These are phyloP conservation scores for Curvularia verruculosa DNA, from an alignment of 2,329 filamentous ascomycete species.

Conservation along the genomic window DNA sequence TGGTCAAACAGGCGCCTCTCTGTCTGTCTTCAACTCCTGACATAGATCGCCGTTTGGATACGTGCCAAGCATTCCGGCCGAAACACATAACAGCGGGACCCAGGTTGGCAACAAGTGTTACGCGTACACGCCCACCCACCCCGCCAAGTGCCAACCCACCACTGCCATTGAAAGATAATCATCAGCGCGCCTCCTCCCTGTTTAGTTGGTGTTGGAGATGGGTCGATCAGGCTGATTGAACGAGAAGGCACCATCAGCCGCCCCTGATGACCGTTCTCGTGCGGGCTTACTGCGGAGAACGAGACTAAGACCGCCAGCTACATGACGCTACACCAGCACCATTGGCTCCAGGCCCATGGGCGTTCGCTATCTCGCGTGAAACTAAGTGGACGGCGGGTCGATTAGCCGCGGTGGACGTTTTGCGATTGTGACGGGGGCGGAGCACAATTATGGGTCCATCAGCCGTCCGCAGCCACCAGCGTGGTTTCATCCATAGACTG, in stretches of 20 bases:
- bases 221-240: not conserved
- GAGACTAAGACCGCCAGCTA: not conserved
- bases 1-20: constrained; percentile 4
- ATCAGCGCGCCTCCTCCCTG: not conserved
- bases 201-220: constrained; percentile 5
- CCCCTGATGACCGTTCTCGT: not conserved
- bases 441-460: not conserved
- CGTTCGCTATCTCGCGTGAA: not conserved
- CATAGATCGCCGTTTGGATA: constrained; percentile 7
- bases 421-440: not conserved
- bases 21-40: constrained; percentile 2
- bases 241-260: not conserved
- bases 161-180: not conserved
- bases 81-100: constrained; percentile 14
- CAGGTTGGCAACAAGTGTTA: constrained; percentile 6
- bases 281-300: constrained; percentile 7
- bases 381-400: constrained; percentile 4
- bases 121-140: constrained; percentile 7
- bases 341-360: not conserved
- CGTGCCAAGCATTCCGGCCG: constrained; percentile 13
- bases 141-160: constrained; percentile 9
- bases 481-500: constrained; percentile 12
- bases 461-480: constrained; percentile 2
- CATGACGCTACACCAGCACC: constrained; percentile 9
- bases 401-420: constrained; percentile 9